phyloP scores from a whole-genome alignment of 2,329 filamentous ascomycete species.

The Aureobasidium sp. region DNA sequence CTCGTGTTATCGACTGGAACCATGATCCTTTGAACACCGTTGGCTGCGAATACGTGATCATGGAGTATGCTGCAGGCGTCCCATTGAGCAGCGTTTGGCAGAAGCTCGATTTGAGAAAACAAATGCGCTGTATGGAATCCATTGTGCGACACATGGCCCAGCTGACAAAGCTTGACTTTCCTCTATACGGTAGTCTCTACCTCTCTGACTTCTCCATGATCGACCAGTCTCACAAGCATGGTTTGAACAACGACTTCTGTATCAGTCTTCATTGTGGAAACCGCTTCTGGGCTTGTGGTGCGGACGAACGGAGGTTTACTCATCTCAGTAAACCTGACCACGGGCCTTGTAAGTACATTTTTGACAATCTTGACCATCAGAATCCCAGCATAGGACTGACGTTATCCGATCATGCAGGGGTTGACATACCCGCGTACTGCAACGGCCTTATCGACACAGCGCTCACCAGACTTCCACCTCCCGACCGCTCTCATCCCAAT shows the following conservation, averaged over 20 bases:
- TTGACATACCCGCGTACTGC: background rate
- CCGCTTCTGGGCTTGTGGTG: background rate
- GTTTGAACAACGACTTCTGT: slow-evolving; percentile 1
- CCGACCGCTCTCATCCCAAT: background rate
- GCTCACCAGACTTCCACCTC: background rate
- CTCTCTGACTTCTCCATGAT: background rate
- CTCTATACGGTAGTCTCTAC: slow-evolving; percentile 10
- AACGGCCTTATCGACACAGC: slow-evolving; percentile 12
- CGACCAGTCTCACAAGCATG: background rate
- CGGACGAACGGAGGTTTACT: background rate
- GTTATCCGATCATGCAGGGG: background rate
- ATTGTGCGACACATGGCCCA: slow-evolving; percentile 4
- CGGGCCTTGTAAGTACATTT: slow-evolving; percentile 4
- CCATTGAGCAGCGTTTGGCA: slow-evolving; percentile 23
- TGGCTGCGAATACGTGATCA: slow-evolving; percentile 33
- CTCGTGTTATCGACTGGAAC: slow-evolving; percentile 35
- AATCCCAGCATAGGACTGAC: background rate
- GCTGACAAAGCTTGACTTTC: slow-evolving; percentile 8
- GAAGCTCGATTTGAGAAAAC: background rate
- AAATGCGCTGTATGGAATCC: slow-evolving; percentile 4
- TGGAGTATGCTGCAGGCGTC: slow-evolving; percentile 29
- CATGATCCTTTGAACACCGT: slow-evolving; percentile 24
- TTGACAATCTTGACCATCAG: background rate
- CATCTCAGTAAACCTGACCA: background rate
- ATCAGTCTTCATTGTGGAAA: slow-evolving; percentile 9